Conservation (phyloP, 768 basidiomycete genomes). For the Royoungia palumana region DNA sequence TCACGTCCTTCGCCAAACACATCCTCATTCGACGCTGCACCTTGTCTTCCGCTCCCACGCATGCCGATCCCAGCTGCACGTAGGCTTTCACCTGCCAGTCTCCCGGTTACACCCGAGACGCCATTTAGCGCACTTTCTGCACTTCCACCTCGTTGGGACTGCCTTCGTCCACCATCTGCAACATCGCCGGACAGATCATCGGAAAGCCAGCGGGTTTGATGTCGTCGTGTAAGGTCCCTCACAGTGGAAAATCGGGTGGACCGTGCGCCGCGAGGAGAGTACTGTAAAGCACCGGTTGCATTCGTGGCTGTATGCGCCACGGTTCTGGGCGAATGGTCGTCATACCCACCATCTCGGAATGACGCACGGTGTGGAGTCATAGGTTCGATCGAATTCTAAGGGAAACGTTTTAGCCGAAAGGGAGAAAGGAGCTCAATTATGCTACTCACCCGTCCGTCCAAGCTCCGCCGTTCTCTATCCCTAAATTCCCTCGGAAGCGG, state of each 20-base stretch:
- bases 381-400: constrained; percentile 35
- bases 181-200: constrained; percentile 40
- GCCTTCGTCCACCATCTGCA: constrained; percentile 43
- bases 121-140: constrained; percentile 60
- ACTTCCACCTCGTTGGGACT: constrained; percentile 61
- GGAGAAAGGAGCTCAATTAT: background rate
- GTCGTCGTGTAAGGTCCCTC: constrained; percentile 45
- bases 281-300: constrained; percentile 19
- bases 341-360: constrained; percentile 23
- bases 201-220: constrained; percentile 53
- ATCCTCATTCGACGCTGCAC: constrained; percentile 32
- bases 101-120: constrained; percentile 40
- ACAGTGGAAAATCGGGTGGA: constrained; percentile 43
- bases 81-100: constrained; percentile 65
- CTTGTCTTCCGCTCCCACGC: constrained; percentile 29
- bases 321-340: constrained; percentile 23
- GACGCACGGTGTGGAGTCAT: constrained; percentile 36
- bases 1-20: constrained; percentile 32
- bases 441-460: constrained; percentile 42
- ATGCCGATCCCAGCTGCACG: constrained; percentile 65
- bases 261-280: constrained; percentile 31
- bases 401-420: constrained; percentile 1
- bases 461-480: constrained; percentile 33
- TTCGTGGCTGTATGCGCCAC: constrained; percentile 22
- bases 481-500: constrained; percentile 52